These are phyloP conservation scores for Venustampulla echinocandica DNA, from an alignment of 495 filamentous ascomycete genomes.

Conservation along the genomic window DNA sequence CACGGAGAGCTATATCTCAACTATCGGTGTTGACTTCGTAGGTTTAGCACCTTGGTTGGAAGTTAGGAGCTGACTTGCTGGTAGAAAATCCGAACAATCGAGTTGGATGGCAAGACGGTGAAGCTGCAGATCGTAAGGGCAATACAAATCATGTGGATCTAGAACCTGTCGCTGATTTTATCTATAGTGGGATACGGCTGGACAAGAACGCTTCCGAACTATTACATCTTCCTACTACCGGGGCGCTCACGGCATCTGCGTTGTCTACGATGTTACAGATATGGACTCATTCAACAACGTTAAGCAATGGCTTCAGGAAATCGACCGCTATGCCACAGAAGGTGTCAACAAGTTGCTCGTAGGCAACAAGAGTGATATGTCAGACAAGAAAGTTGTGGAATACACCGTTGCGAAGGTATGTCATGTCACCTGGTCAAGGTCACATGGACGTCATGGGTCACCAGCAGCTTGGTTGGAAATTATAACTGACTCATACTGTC, in stretches of 20 bases:
- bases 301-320: constrained; percentile 99
- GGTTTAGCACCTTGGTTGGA: constrained; percentile 26
- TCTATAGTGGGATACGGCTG: constrained; percentile 91
- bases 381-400: constrained; percentile 99
- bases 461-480: not conserved
- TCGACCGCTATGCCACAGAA: constrained; percentile 96
- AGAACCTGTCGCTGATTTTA: constrained; percentile 1
- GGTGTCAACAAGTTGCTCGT: constrained; percentile 98
- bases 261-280: constrained; percentile 99
- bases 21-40: constrained; percentile 99
- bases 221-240: constrained; percentile 99
- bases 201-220: constrained; percentile 98
- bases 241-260: constrained; percentile 95
- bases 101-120: constrained; percentile 98
- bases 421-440: constrained; percentile 15
- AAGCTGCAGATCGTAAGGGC: constrained; percentile 93
- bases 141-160: too few relatives aligned
- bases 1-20: constrained; percentile 99
- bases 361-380: constrained; percentile 99
- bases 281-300: constrained; percentile 99
- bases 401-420: constrained; percentile 97
- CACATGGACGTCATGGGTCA: constrained; percentile 14
- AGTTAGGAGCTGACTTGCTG: constrained; percentile 20
- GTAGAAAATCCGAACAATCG: constrained; percentile 99
- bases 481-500: constrained; percentile 14